Base-by-base conservation (phyloP, 2,329 filamentous ascomycete species). In the Macroventuria anomochaeta region DNA sequence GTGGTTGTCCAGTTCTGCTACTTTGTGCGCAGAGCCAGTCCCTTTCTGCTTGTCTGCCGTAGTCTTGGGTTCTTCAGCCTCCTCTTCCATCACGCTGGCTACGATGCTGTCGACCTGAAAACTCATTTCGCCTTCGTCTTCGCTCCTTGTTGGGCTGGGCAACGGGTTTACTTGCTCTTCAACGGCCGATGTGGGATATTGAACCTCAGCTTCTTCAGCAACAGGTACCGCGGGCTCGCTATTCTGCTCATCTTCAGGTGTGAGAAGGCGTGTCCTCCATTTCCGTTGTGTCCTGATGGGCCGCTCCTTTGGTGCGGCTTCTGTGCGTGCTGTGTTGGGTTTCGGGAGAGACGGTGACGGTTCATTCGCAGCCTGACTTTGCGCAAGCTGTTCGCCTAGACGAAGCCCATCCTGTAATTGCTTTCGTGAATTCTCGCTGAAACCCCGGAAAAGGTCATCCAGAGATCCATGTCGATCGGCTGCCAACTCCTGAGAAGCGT, bases 361-460 rank as follows among this genome's bases (percentile, higher is more conserved):
- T 10, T 60, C 49, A 37, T 55, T 55, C 12, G 54, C 56, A 29
- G 38, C 53, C 21, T 68, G 58, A 11, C 41, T 55, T 26, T 69
- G 62, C 18, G 73, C 72, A 40, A 77, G 62, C 39, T 73, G 72
- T 49, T 76, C 70, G 21, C 75, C 75, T 26, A 76, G 65, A 31
- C 71, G 68, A 26, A 77, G 61, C 26, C 73, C 71, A 42, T 73
- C 70, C 34, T 71, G 74, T 11, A 77, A 59, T 36, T 77, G 71
- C 50, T 66, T 67, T 48, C 71, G 67, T 7, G 74, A 75, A 4
- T 72, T 69, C 43, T 74, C 69, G 46, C 74, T 72, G 55, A 77
- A 77, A 2, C 72, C 73, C 26, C 68, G 67, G 58, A 77, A 77
- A 1, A 75, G 57, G 40, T 74, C 68, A 25, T 75, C 71, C 2